Conservation (phyloP, 148 eudicot genomes). For the Talinum fruticosum region DNA sequence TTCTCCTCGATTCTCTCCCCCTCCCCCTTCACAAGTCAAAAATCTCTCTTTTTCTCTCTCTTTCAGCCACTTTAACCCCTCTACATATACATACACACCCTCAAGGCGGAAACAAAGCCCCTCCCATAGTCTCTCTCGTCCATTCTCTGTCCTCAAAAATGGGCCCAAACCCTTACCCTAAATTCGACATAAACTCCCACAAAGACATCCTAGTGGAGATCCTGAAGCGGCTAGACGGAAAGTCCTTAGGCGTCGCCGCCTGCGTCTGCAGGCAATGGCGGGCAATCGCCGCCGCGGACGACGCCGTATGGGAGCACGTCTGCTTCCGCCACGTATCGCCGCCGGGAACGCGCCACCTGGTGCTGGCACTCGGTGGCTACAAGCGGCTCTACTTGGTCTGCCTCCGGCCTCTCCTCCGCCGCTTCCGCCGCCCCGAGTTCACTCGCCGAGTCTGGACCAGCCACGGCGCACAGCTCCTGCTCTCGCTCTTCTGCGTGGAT, state of each 20-base stretch:
- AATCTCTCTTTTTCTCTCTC: background rate
- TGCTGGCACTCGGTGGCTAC: constrained; percentile 76
- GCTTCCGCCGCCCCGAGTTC: constrained; percentile 28
- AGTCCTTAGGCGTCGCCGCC: constrained; percentile 53
- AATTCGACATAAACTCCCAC: constrained; percentile 62
- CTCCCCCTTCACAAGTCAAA: background rate
- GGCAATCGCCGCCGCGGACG: constrained; percentile 38
- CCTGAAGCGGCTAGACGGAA: constrained; percentile 58
- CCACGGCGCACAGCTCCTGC: constrained; percentile 65
- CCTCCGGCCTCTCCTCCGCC: constrained; percentile 45
- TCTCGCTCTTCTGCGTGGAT: constrained; percentile 81
- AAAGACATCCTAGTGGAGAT: constrained; percentile 62
- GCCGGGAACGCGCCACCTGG: constrained; percentile 34
- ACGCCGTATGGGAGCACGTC: constrained; percentile 75
- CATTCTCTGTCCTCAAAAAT: background rate
- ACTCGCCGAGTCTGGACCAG: constrained; percentile 46
- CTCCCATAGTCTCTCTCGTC: background rate
- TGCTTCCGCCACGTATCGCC: constrained; percentile 72
- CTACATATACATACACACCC: background rate
- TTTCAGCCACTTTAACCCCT: no score
- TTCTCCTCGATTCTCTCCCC: constrained; percentile 21
- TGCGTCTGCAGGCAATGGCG: constrained; percentile 78
- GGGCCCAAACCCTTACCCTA: background rate
- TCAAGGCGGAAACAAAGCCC: background rate
- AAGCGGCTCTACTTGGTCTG: constrained; percentile 63